Base-by-base conservation (phyloP, 164 flowering plant genomes). In the Houttuynia cordata region DNA sequence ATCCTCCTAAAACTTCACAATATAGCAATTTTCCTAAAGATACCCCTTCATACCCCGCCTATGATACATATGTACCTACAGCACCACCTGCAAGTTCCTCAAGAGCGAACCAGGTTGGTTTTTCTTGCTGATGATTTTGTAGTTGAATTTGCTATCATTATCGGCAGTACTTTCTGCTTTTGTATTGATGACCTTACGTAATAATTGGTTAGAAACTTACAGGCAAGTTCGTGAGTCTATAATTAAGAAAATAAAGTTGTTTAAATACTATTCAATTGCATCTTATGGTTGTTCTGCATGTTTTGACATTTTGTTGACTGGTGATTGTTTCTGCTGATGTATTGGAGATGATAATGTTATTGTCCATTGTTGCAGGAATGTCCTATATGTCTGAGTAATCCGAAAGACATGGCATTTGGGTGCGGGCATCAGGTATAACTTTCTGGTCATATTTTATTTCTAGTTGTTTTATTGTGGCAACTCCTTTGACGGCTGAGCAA, bases 381-480 rank as follows among this genome's bases (percentile, higher is more conserved):
- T 53, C 85, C 86, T 53, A 81, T 88, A 54, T 85, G 91, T 74
- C 68, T 84, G n/a, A 67, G 73, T 30, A 60, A 67, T 47, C 57
- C 77, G 3, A 82, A 80, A 69, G 70, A 82, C 56, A 78, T 80
- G 82, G 84, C 84, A 0, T 82, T 82, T 64, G 84, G 84, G 56
- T 82, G 86, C 49, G 86, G 86, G 30, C 86, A 82, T 73, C 86
- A 78, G 86, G 86, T 82, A 47, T 21, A n/a, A 20, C 40, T 41
- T 34, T 17, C 17, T 45, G 12, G 22, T 24, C 4, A 7, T 4
- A 30, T 37, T 52, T 18, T 23, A 20, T 20, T 7, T 17, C 12
- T 22, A 45, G 20, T 45, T 24, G 49, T 10, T n/a, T n/a, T 45
- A 45, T 21, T 40, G 40, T 54, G 24, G 21, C 24, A 42, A n/a